Conservation (phyloP, 805 yeast species). For the Ogataea henricii region DNA sequence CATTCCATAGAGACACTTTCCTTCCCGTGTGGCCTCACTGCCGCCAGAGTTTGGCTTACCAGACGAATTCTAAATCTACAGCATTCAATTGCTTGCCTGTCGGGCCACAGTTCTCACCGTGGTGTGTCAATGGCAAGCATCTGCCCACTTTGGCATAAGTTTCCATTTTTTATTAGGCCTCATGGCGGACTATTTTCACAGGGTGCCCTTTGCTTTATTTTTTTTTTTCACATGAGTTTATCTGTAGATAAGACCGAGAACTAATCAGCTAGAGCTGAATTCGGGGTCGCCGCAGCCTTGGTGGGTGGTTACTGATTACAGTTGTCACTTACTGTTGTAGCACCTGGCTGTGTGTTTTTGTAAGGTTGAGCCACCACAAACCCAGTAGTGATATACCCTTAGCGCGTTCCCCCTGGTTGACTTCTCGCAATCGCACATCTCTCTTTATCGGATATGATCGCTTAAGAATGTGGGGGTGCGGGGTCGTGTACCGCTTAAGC, state of each 20-base stretch:
- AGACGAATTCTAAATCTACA: too few relatives aligned
- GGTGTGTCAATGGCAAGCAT: neutral
- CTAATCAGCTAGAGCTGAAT: neutral
- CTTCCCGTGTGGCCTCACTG: too few relatives aligned
- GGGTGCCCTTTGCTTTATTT: slow-evolving; percentile 1
- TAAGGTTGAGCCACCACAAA: too few relatives aligned
- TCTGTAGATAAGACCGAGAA: slow-evolving; percentile 9
- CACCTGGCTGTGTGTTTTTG: too few relatives aligned
- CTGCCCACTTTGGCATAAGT: neutral
- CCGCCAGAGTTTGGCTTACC: too few relatives aligned
- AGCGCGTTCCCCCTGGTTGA: neutral
- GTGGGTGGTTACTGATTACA: too few relatives aligned
- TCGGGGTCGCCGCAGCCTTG: neutral
- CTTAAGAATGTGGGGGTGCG: slow-evolving; percentile 4
- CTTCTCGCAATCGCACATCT: slow-evolving; percentile 2
- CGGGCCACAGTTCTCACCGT: neutral
- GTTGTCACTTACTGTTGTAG: too few relatives aligned
- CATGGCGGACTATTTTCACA: neutral
- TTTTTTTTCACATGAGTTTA: neutral
- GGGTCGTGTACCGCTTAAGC: neutral
- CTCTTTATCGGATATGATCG: slow-evolving; percentile 5
- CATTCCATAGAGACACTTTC: too few relatives aligned
- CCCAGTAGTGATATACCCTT: too few relatives aligned
- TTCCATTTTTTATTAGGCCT: neutral
- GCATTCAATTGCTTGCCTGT: too few relatives aligned